Percentiles rank a stretch among this genome's conserved stretches.
Evolutionary conservation across 1,284 basidiomycete species (phyloP).

Genomic region (Pseudozyma sp.): DNA sequence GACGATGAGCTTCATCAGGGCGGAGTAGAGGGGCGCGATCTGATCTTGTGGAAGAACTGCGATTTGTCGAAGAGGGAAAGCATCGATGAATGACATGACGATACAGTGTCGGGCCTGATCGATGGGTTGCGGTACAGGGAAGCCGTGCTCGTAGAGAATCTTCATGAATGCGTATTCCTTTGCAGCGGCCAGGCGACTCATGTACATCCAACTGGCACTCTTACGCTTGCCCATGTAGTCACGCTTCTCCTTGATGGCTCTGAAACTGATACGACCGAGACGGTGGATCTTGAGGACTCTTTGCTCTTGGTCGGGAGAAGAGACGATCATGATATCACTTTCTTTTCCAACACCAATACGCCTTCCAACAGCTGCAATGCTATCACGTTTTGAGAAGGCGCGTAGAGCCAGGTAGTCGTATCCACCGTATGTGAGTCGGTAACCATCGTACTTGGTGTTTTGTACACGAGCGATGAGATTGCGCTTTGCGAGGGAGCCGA

Average conservation of each 20-base stretch:
- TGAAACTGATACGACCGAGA: constrained; percentile 93
- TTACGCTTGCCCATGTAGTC: constrained; percentile 97
- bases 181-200: constrained; percentile 93
- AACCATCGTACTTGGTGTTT: constrained; percentile 95
- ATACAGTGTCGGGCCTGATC: constrained; percentile 95
- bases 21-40: constrained; percentile 87
- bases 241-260: constrained; percentile 94
- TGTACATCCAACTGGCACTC: constrained; percentile 99
- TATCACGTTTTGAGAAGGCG: constrained; percentile 80
- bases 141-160: constrained; percentile 92
- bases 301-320: constrained; percentile 82
- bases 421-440: constrained; percentile 95
- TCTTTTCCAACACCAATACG: constrained; percentile 99
- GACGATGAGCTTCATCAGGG: constrained; percentile 94
- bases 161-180: constrained; percentile 99
- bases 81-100: constrained; percentile 94
- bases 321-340: constrained; percentile 95
- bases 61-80: constrained; percentile 96
- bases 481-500: constrained; percentile 89
- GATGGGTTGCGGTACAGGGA: constrained; percentile 92
- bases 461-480: constrained; percentile 89
- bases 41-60: constrained; percentile 79
- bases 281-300: constrained; percentile 93
- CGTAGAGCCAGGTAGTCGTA: constrained; percentile 96
- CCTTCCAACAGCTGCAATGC: constrained; percentile 78